Conservation (phyloP, 2,329 filamentous ascomycete species). For the Fusarium mangiferae region DNA sequence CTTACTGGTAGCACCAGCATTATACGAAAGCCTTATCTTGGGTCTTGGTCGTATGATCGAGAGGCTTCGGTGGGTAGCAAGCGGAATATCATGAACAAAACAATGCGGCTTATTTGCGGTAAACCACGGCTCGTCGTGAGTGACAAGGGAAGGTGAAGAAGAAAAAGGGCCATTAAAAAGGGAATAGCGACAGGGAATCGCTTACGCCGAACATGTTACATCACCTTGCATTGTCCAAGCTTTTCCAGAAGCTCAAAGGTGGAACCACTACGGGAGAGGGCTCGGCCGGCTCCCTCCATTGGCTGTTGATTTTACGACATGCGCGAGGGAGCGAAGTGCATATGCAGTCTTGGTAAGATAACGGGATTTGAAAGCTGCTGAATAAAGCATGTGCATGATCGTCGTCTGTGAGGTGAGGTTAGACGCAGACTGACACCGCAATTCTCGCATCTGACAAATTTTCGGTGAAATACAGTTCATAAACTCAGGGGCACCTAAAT, state of each 20-base stretch:
- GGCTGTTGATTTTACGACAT: conserved; percentile 4
- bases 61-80: conserved; percentile 12
- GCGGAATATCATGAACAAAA: not conserved
- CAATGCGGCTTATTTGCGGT: conserved; percentile 30
- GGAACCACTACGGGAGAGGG: conserved; percentile 16
- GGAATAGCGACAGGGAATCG: conserved; percentile 12
- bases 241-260: conserved; percentile 16
- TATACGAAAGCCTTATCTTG: conserved; percentile 7
- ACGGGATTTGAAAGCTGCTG: conserved; percentile 1
- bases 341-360: conserved; percentile 1
- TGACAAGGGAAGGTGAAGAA: not conserved
- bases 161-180: not conserved
- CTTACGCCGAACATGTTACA: conserved; percentile 37
- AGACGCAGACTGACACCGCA: not conserved
- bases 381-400: not conserved
- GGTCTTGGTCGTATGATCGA: conserved; percentile 15
- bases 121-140: conserved; percentile 17
- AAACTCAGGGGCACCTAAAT: conserved; percentile 13
- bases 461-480: not conserved
- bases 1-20: not conserved
- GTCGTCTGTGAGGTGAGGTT: not conserved
- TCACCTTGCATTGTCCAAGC: conserved; percentile 38
- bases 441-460: not conserved
- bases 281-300: conserved; percentile 31
- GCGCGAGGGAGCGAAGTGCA: not conserved